A percentile compares a stretch with the other conserved stretches of the same genome.
Conservation (phyloP, 2,329 filamentous ascomycete species). For the Exophiala oligosperma region DNA sequence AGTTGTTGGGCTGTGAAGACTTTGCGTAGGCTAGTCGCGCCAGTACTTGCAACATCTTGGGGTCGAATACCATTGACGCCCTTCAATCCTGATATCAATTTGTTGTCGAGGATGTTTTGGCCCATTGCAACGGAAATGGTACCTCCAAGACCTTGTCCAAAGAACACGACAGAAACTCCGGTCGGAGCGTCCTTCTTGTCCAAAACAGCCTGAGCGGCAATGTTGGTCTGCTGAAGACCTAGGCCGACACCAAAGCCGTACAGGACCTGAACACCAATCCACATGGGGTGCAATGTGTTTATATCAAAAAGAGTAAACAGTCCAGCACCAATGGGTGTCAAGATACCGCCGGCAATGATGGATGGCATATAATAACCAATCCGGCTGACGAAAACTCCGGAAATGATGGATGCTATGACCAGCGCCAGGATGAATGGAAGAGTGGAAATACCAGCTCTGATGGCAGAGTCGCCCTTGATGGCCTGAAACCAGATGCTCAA, state of each 20-base stretch:
- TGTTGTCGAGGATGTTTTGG: conserved; percentile 29
- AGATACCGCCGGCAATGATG: conserved; percentile 26
- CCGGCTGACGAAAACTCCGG: conserved; percentile 23
- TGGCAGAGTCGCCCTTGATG: conserved; percentile 35
- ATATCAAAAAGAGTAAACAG: conserved; percentile 30
- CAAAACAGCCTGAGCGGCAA: conserved; percentile 27
- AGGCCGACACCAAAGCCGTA: conserved; percentile 29
- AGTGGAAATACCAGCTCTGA: conserved; percentile 29
- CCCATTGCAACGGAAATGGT: conserved; percentile 30
- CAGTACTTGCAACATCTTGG: conserved; percentile 2
- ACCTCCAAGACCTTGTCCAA: conserved; percentile 30
- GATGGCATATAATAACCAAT: conserved; percentile 34
- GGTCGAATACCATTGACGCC: conserved; percentile 39
- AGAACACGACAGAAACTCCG: conserved; percentile 29
- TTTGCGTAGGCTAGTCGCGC: conserved; percentile 44
- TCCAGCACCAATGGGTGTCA: conserved; percentile 31
- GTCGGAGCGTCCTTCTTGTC: conserved; percentile 17
- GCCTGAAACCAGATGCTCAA: conserved; percentile 49
- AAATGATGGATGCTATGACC: conserved; percentile 20
- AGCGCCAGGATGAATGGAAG: conserved; percentile 19
- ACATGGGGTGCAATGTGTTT: conserved; percentile 23
- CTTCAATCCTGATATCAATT: conserved; percentile 12
- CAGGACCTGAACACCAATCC: conserved; percentile 33
- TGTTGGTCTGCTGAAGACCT: conserved; percentile 28
- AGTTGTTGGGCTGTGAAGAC: conserved; percentile 54